These are phyloP conservation scores for Larix kaempferi DNA, from an alignment of 75 land plant genomes.

Conservation along the genomic window DNA sequence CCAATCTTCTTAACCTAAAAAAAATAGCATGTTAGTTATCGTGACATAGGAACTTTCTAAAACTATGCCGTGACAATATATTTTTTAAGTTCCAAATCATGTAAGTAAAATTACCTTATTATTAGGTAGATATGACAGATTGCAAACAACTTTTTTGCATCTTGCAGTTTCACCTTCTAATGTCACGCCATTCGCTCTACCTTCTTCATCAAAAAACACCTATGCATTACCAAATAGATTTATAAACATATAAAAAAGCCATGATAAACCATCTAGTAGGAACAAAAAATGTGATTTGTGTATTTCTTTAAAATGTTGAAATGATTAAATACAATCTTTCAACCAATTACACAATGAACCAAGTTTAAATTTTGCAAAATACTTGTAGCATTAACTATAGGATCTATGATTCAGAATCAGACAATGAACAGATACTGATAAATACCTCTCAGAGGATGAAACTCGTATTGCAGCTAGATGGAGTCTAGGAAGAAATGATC, in stretches of 20 bases:
- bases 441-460: too few relatives aligned
- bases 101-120: slow-evolving; percentile 47
- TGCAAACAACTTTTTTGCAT: slow-evolving; percentile 91
- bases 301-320: background rate
- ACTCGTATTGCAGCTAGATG: too few relatives aligned
- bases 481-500: too few relatives aligned
- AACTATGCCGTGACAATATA: background rate
- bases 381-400: too few relatives aligned
- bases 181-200: slow-evolving; percentile 81
- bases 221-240: slow-evolving; percentile 11
- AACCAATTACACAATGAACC: background rate
- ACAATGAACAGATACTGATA: too few relatives aligned
- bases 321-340: background rate
- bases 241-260: background rate
- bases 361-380: background rate
- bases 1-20: slow-evolving; percentile 75
- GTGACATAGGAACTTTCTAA: background rate
- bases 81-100: background rate
- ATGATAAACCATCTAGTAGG: background rate
- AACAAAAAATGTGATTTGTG: background rate
- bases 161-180: slow-evolving; percentile 93
- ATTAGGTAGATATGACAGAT: slow-evolving; percentile 85
- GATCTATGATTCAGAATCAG: too few relatives aligned
- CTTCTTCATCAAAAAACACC: slow-evolving; percentile 86
- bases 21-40: background rate